These are phyloP conservation scores for Cyclostephanos invisitatus DNA, from an alignment of 108 stramenopile species.

Conservation along the genomic window DNA sequence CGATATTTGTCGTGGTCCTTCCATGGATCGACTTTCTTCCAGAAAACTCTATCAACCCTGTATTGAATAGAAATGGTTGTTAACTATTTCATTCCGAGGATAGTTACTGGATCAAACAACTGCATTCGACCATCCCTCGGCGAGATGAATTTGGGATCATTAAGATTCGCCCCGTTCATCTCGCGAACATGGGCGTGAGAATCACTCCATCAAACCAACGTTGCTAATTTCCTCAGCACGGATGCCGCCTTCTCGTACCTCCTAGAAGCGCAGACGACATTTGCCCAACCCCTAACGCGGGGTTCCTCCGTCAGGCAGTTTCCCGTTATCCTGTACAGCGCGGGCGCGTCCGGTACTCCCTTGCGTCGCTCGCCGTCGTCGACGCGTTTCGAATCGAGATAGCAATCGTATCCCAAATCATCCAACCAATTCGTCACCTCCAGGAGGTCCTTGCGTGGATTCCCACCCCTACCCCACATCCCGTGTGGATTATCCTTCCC, in stretches of 20 bases:
- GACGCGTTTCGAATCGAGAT: constrained; percentile 19
- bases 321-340: constrained; percentile 44
- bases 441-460: constrained; percentile 24
- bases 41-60: no score
- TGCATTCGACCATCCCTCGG: no score
- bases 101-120: no score
- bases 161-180: no score
- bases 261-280: constrained; percentile 45
- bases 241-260: constrained; percentile 35
- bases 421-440: constrained; percentile 29
- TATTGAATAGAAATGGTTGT: no score
- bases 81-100: no score
- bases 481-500: constrained; percentile 33
- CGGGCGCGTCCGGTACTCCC: constrained; percentile 18
- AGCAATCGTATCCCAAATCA: constrained; percentile 34
- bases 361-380: background rate
- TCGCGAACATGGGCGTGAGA: background rate
- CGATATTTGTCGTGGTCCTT: no score
- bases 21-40: no score
- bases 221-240: constrained; percentile 1
- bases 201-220: constrained; percentile 3
- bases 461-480: constrained; percentile 36
- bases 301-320: constrained; percentile 36
- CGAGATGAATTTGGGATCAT: no score
- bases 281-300: constrained; percentile 44